Percentiles rank a stretch among this genome's conserved stretches.
phyloP scores from a whole-genome alignment of 148 eudicot genomes.

The Persicaria maculosa region DNA sequence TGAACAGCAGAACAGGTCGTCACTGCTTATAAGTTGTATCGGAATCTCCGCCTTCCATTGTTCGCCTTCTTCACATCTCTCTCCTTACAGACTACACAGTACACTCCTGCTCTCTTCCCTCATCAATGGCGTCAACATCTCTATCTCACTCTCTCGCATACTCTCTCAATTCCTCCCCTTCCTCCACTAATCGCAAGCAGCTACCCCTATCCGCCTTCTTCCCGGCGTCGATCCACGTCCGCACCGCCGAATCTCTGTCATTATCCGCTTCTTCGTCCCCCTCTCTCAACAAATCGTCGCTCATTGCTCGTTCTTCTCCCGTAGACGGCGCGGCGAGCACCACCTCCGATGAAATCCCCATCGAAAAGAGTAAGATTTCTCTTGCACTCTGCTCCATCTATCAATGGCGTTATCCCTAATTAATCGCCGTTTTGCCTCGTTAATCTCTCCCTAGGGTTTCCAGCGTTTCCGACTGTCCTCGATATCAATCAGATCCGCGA shows the following conservation, averaged over 20 bases:
- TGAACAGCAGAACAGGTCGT: too few species aligned
- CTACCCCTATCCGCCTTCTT: conserved; percentile 13
- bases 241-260: conserved; percentile 34
- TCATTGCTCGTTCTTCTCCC: conserved; percentile 27
- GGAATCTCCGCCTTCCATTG: too few species aligned
- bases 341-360: conserved; percentile 36
- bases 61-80: too few species aligned
- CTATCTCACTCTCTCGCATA: conserved; percentile 39
- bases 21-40: too few species aligned
- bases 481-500: conserved; percentile 90
- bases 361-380: conserved; percentile 52
- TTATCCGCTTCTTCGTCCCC: conserved; percentile 19
- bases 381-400: background rate
- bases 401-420: background rate
- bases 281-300: conserved; percentile 15
- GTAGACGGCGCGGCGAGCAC: conserved; percentile 16
- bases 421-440: background rate
- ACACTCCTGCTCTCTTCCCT: background rate
- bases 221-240: conserved; percentile 9
- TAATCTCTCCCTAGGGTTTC: conserved; percentile 33
- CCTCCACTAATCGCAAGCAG: conserved; percentile 14
- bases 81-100: too few species aligned
- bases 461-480: conserved; percentile 86
- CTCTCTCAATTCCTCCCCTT: conserved; percentile 21
- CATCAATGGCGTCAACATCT: conserved; percentile 55